phyloP scores from a whole-genome alignment of 106 monocot genomes.

The Dendrobium officinale region DNA sequence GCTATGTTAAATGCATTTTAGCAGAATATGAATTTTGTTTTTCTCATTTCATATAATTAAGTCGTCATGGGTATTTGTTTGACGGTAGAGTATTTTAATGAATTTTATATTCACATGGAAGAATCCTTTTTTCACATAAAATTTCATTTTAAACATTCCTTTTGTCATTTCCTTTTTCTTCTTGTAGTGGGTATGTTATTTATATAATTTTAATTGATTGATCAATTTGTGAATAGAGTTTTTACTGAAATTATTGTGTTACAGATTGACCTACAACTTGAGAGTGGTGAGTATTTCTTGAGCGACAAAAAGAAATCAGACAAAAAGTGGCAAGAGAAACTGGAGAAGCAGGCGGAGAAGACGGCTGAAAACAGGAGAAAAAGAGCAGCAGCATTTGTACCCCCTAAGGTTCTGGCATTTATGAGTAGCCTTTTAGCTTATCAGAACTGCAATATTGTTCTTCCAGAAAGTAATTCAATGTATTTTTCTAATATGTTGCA shows the following conservation, averaged over 20 bases:
- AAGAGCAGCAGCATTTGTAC: slow-evolving; percentile 88
- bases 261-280: slow-evolving; percentile 86
- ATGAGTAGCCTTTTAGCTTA: background rate
- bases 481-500: slow-evolving; percentile 10
- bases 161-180: background rate
- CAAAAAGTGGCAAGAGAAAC: slow-evolving; percentile 82
- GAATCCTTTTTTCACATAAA: background rate
- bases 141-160: background rate
- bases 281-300: slow-evolving; percentile 92
- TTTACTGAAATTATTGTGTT: background rate
- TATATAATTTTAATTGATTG: background rate
- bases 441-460: background rate
- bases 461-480: background rate
- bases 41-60: background rate
- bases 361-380: slow-evolving; percentile 85
- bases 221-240: background rate
- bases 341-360: slow-evolving; percentile 82
- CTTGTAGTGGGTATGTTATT: background rate
- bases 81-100: background rate
- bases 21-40: background rate
- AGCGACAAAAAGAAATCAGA: slow-evolving; percentile 86
- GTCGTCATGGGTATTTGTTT: background rate
- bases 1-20: background rate
- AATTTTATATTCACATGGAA: background rate
- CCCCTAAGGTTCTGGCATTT: slow-evolving; percentile 54